These are phyloP conservation scores for Leishmania arabica DNA, from an alignment of 208 protist species.

Conservation along the genomic window DNA sequence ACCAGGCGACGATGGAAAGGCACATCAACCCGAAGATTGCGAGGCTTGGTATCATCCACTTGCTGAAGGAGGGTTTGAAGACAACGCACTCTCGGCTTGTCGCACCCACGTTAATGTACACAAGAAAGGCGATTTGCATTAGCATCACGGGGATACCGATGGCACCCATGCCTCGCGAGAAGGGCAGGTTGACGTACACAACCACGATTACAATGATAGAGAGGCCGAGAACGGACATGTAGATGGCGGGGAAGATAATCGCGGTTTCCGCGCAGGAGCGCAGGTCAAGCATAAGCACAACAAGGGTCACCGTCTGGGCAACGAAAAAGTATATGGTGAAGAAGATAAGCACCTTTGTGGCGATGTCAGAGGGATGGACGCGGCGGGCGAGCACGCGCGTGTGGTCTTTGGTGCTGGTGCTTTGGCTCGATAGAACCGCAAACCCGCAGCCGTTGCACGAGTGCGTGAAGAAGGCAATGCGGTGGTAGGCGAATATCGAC, in stretches of 20 bases:
- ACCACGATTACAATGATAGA: conserved; percentile 33
- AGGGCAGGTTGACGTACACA: conserved; percentile 36
- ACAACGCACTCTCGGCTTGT: conserved; percentile 26
- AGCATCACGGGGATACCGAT: conserved; percentile 33
- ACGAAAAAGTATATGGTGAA: conserved; percentile 29
- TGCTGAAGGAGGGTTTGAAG: conserved; percentile 24
- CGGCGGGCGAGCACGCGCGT: conserved; percentile 11
- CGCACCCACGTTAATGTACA: conserved; percentile 14
- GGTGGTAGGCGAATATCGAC: conserved; percentile 59
- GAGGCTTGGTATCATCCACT: conserved; percentile 39
- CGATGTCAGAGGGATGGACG: conserved; percentile 26
- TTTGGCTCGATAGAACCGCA: conserved; percentile 44
- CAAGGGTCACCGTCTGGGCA: conserved; percentile 25
- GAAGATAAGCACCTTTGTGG: conserved; percentile 28
- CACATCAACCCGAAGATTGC: conserved; percentile 50
- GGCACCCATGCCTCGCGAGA: conserved; percentile 37
- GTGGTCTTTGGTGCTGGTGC: conserved; percentile 3
- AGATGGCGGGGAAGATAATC: conserved; percentile 40
- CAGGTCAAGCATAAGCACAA: conserved; percentile 50
- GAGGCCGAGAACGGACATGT: conserved; percentile 31
- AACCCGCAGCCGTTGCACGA: conserved; percentile 80
- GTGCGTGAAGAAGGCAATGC: conserved; percentile 55
- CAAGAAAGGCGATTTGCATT: conserved; percentile 49
- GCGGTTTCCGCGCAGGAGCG: conserved; percentile 20
- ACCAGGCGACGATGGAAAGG: conserved; percentile 41